Conservation (phyloP, 345 rosid genomes). For the Physaria fendleri region DNA sequence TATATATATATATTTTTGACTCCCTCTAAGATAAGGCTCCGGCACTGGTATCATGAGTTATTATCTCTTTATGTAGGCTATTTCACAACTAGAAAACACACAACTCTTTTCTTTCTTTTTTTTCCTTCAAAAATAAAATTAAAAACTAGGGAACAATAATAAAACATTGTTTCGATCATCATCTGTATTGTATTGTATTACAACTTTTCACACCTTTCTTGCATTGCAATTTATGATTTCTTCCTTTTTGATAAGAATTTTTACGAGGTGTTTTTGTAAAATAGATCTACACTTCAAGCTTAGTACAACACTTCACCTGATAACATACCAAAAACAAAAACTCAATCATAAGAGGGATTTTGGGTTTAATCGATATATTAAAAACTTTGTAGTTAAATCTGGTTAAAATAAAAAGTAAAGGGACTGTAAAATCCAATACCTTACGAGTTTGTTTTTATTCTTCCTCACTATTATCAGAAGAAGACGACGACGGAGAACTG, state of each 20-base stretch:
- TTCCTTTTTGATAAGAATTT: conserved; percentile 12
- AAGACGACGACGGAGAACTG: conserved; percentile 34
- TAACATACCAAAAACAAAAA: not conserved
- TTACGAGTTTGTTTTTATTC: conserved; percentile 13
- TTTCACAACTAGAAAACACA: too few relatives aligned
- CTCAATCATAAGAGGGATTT: not conserved
- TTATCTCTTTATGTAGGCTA: too few relatives aligned
- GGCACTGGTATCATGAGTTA: too few relatives aligned
- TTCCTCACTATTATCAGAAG: conserved; percentile 23
- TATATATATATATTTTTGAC: too few relatives aligned
- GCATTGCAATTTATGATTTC: conserved; percentile 11
- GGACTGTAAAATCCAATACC: conserved; percentile 15
- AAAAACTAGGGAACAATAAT: conserved; percentile 1
- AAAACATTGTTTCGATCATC: conserved; percentile 11
- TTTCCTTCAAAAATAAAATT: not conserved
- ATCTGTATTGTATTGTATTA: conserved; percentile 20
- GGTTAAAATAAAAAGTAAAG: not conserved
- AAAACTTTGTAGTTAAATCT: conserved; percentile 2
- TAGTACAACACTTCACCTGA: conserved; percentile 20
- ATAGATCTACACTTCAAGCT: conserved; percentile 18
- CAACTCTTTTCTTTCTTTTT: not conserved
- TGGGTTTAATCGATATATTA: not conserved
- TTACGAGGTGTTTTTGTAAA: not conserved
- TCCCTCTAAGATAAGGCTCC: too few relatives aligned
- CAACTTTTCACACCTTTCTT: conserved; percentile 16